Evolutionary conservation across 2,329 filamentous ascomycete genomes (phyloP), one percentile per base, ranked within the genome.

Genomic region (Neospermospora avenae): DNA sequence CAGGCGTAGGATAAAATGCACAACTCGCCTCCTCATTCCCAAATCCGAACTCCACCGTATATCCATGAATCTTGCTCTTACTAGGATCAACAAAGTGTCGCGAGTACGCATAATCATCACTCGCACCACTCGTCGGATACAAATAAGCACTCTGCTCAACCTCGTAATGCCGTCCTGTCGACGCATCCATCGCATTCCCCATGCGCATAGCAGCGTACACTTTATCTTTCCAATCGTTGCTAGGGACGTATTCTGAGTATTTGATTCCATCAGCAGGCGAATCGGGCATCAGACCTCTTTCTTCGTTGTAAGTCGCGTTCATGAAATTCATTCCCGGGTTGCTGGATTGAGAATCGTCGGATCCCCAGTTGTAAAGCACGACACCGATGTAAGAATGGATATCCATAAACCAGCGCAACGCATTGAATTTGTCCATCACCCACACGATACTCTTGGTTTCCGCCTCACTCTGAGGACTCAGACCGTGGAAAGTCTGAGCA

Each of bases 311-410:
- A 4, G 76, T 71, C 2, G 73, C 56, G 74, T 84, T 85, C 25
- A 74, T 68, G 70, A 84, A 83, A 72, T 77, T 84, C 76, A 81
- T 80, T 53, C 64, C 65, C 0, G 77, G 67, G 46, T 77, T 75
- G 0, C 70, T 74, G 51, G 71, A 73, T 71, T 85, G 82, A 59
- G 78, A 73, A 45, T 80, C 76, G 63, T 85, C 82, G 62, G 81
- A 79, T 24, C 83, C 82, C 82, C 82, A 85, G 57, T 74, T 77
- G 71, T 84, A 84, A 14, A 85, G 71, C n/a, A 85, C 74, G 34
- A 78, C 74, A 2, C 80, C 81, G 0, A 76, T 75, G 25, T 75
- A 80, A 0, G 81, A 83, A 74, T 85, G 83, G 54, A 85, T 74
- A 63, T 85, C 83, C 60, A 84, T 72, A 69, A 83, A 83, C 81